Evolutionary conservation across 495 filamentous ascomycete genomes (phyloP), one percentile per base, ranked within the genome.

Genomic region (Aspergillus nidulans): DNA sequence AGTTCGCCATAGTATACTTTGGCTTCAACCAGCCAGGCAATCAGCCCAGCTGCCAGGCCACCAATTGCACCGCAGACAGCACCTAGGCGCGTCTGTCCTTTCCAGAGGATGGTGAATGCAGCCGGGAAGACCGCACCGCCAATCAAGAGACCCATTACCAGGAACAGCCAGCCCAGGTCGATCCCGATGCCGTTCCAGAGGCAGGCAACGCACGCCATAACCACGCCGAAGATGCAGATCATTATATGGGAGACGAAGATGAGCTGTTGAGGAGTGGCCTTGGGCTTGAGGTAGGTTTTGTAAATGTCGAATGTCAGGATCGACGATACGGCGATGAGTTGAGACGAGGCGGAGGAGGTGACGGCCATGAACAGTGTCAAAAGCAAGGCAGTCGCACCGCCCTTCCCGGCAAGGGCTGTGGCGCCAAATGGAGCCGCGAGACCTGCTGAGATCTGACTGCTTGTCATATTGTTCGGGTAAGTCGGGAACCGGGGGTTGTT

Each of bases 271-370:
- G 73, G 70, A 4, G 66, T 67, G 12, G 77, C 72, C 25, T 56
- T 52, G 13, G 75, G 77, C 12, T 75, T 77, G 59, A 77, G 65
- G 61, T 82, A 82, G 4, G 71, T 75, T 56, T 77, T 76, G 66
- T 82, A 84, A 52, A 82, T 61, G 56, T 82, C 79, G 56, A 80
- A 84, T 10, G 78, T 81, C 46, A 81, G 58, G 15, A 84, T 70
- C 1, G 77, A 78, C 0, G 76, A 77, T 32, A 78, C 77, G 12
- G 80, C 78, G 49, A 84, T 80, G 10, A 80, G 65, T 59, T 84
- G 77, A 0, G 79, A 74, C 6, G 74, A 78, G 5, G 72, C 70
- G 43, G 69, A 66, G 39, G 64, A 74, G 1, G 78, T 81, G 13
- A 80, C 76, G 21, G 79, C 80, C 77, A 81, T 77, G 64, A 81